Evolutionary conservation across 2,329 filamentous ascomycete genomes (phyloP).

Genomic region (Pezicula radicicola): DNA sequence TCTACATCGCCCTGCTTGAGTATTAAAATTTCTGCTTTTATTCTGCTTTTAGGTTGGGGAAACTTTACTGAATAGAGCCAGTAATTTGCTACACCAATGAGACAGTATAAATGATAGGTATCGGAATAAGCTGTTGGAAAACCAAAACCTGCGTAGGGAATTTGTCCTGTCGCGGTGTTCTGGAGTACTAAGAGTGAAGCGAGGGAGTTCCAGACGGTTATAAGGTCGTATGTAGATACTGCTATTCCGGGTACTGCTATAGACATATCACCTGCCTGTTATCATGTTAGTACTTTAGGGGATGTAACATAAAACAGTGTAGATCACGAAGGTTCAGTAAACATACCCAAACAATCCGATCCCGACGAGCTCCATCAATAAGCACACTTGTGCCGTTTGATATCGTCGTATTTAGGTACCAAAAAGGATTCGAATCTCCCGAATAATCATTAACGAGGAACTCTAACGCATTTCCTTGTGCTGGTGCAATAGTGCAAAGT

Average conservation of each 20-base stretch:
- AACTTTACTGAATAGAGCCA: conserved; percentile 53
- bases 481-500: too few species aligned
- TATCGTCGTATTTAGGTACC: conserved; percentile 37
- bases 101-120: conserved; percentile 7
- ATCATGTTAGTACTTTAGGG: neutral
- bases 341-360: conserved; percentile 48
- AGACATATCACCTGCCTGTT: neutral
- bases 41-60: conserved; percentile 54
- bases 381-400: conserved; percentile 19
- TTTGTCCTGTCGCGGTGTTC: conserved; percentile 29
- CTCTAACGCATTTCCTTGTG: too few species aligned
- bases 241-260: conserved; percentile 36
- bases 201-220: neutral
- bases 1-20: conserved; percentile 36
- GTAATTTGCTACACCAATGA: conserved; percentile 30
- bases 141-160: conserved; percentile 42
- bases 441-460: too few species aligned
- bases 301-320: conserved; percentile 39
- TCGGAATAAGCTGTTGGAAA: too few species aligned
- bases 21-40: conserved; percentile 42
- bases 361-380: conserved; percentile 52
- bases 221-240: conserved; percentile 45
- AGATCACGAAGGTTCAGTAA: conserved; percentile 48
- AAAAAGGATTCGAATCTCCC: conserved; percentile 6
- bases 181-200: conserved; percentile 39